Percentiles rank a stretch among this genome's conserved stretches.
Conservation (phyloP, 106 monocot species). For the Acorus gramineus region DNA sequence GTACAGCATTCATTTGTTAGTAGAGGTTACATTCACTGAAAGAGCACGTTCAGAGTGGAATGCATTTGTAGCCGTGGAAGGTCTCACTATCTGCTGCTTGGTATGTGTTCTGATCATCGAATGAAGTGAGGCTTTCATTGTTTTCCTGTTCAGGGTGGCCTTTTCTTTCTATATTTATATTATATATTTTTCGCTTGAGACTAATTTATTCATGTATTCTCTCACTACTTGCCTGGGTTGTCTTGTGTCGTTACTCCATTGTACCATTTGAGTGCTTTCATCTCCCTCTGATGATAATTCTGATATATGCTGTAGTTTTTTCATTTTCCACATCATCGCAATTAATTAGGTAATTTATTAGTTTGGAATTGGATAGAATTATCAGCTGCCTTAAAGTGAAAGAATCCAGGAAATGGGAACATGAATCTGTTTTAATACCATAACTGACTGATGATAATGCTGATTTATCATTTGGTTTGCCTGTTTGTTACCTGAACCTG, state of each 20-base stretch:
- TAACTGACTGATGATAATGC: too few relatives aligned
- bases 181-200: slow-evolving; percentile 19
- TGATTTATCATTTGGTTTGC: too few relatives aligned
- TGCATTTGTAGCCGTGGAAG: slow-evolving; percentile 5
- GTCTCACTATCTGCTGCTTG: slow-evolving; percentile 5
- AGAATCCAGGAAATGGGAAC: too few relatives aligned
- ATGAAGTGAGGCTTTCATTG: slow-evolving; percentile 12
- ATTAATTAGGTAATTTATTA: too few relatives aligned
- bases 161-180: too few relatives aligned
- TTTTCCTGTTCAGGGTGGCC: slow-evolving; percentile 7
- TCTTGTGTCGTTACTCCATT: slow-evolving; percentile 5
- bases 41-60: slow-evolving; percentile 1
- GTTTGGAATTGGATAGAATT: too few relatives aligned
- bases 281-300: slow-evolving; percentile 1
- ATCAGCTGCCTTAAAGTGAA: too few relatives aligned
- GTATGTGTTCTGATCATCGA: slow-evolving; percentile 20
- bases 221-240: background rate
- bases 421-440: too few relatives aligned
- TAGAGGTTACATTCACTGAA: slow-evolving; percentile 9
- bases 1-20: slow-evolving; percentile 8
- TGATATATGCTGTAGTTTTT: background rate
- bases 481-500: too few relatives aligned
- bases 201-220: slow-evolving; percentile 28
- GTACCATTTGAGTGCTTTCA: slow-evolving; percentile 11
- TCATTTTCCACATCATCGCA: too few relatives aligned